Percentiles rank a stretch among this genome's conserved stretches.
phyloP scores from a whole-genome alignment of 2,329 filamentous ascomycete species.

The Ophiocordyceps polyrhachis-furcata region DNA sequence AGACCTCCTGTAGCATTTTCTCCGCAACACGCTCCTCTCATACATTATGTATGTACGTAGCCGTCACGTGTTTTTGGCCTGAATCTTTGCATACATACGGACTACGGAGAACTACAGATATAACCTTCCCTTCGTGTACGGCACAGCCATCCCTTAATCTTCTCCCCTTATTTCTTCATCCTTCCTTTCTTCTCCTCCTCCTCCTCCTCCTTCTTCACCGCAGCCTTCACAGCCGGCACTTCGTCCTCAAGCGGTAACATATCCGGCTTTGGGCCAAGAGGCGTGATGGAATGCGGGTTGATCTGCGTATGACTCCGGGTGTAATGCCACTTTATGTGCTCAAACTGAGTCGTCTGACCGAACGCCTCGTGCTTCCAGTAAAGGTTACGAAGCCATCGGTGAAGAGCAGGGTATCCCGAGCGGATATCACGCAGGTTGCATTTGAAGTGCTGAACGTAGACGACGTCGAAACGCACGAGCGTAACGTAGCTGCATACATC shows the following conservation, averaged over 20 bases:
- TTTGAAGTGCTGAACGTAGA: constrained; percentile 79
- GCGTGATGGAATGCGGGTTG: constrained; percentile 57
- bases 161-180: neutral
- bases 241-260: constrained; percentile 64
- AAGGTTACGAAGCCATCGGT: constrained; percentile 63
- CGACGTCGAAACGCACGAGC: constrained; percentile 54
- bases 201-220: neutral
- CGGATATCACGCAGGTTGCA: constrained; percentile 76
- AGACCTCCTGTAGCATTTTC: no score
- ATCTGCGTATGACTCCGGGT: constrained; percentile 45
- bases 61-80: no score
- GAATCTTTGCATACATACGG: no score
- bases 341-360: constrained; percentile 67
- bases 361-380: constrained; percentile 77
- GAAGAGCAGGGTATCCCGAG: constrained; percentile 61
- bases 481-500: constrained; percentile 36
- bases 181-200: no score
- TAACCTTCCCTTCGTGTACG: no score
- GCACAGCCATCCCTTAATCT: no score
- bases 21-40: no score
- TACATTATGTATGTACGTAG: no score
- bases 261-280: constrained; percentile 67
- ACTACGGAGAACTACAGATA: no score
- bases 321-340: constrained; percentile 79
- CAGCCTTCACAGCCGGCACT: constrained; percentile 24